Conservation (phyloP, 2,329 filamentous ascomycete genomes). For the Hymenoscyphus fructigenus region DNA sequence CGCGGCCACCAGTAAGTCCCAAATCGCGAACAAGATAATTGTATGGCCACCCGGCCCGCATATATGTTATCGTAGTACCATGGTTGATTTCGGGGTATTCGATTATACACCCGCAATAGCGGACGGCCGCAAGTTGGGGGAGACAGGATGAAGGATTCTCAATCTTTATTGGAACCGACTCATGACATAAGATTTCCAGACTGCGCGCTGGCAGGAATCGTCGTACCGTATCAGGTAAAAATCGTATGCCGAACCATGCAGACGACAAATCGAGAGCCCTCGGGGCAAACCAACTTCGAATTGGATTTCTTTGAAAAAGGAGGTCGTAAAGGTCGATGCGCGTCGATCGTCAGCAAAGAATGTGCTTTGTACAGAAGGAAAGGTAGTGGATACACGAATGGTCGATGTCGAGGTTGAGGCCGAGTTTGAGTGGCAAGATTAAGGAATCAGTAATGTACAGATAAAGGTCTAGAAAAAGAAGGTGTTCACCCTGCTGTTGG, state of each 20-base stretch:
- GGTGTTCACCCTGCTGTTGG: background rate
- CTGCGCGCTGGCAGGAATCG: conserved; percentile 10
- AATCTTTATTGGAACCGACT: conserved; percentile 30
- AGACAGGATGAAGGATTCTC: conserved; percentile 46
- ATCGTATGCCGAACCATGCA: conserved; percentile 21
- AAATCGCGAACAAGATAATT: conserved; percentile 21
- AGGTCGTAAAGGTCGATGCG: background rate
- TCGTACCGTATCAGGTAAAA: background rate
- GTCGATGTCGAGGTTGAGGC: background rate
- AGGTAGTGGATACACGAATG: background rate
- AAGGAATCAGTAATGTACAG: background rate
- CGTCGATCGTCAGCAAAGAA: background rate
- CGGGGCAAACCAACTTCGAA: background rate
- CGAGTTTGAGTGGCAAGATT: background rate
- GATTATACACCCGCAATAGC: conserved; percentile 44
- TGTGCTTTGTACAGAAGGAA: background rate
- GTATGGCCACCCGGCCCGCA: conserved; percentile 44
- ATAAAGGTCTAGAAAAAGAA: background rate
- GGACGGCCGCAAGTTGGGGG: conserved; percentile 40
- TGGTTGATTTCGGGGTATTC: conserved; percentile 42
- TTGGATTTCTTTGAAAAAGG: background rate
- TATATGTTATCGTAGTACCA: conserved; percentile 42
- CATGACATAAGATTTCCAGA: conserved; percentile 37
- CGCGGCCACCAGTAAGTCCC: conserved; percentile 32
- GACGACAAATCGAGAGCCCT: background rate